phyloP scores from a whole-genome alignment of 495 filamentous ascomycete species.

The Daldinia vernicosa region DNA sequence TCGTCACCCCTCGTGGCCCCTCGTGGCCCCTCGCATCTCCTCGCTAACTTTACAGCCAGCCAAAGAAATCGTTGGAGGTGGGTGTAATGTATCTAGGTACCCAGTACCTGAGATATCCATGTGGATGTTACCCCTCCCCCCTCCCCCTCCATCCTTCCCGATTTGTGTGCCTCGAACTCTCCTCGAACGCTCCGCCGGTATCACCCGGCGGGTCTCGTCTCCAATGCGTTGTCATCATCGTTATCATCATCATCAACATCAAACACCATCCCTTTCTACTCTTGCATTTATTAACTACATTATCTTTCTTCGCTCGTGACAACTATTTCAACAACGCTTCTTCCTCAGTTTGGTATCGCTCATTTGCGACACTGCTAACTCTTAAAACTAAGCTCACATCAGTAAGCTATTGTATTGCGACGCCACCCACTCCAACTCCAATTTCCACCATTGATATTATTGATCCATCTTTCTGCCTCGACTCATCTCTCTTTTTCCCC shows the following conservation, averaged over 20 bases:
- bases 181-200: constrained; percentile 19
- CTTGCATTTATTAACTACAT: not conserved
- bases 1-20: not conserved
- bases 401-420: not conserved
- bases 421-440: not conserved
- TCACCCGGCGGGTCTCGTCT: constrained; percentile 16
- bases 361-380: not conserved
- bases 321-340: not conserved
- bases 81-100: not conserved
- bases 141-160: constrained; percentile 10
- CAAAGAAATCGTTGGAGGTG: not conserved
- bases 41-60: not conserved
- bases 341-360: not conserved
- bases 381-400: not conserved
- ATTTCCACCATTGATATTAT: not conserved
- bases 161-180: constrained; percentile 10
- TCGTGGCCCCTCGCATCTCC: not conserved
- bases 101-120: not conserved
- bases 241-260: constrained; percentile 1
- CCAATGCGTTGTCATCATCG: constrained; percentile 22
- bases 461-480: not conserved
- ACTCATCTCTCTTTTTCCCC: constrained; percentile 15
- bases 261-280: constrained; percentile 6
- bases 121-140: constrained; percentile 31
- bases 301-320: not conserved